Evolutionary conservation across 108 stramenopile genomes (phyloP).

Genomic region (Skeletonema costatum): DNA sequence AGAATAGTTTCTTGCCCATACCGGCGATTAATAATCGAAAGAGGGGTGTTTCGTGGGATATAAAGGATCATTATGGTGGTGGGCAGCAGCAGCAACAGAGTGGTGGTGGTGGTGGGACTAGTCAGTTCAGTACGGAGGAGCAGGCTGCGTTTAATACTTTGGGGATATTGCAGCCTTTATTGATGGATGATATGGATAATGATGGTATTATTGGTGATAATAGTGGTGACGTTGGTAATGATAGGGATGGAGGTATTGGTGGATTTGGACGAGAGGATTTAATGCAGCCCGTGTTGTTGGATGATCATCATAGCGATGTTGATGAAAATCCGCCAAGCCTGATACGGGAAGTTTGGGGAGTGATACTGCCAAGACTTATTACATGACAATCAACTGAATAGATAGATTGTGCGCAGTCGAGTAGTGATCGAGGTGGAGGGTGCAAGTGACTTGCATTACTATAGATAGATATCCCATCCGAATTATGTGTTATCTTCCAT

Average conservation of each 20-base stretch:
- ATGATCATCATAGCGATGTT: not conserved
- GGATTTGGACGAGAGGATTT: not conserved
- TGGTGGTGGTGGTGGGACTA: not conserved
- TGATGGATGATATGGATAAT: not conserved
- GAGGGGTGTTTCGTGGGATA: constrained; percentile 42
- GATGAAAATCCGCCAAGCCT: not conserved
- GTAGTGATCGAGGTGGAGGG: too few species aligned
- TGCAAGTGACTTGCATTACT: too few species aligned
- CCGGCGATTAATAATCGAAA: not conserved
- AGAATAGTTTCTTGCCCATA: not conserved
- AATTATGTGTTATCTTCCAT: too few species aligned
- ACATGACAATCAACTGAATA: too few species aligned
- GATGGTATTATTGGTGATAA: not conserved
- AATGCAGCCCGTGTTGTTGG: constrained; percentile 22
- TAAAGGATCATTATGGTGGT: not conserved
- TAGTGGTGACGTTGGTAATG: not conserved
- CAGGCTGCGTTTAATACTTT: constrained; percentile 26
- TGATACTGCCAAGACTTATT: too few species aligned
- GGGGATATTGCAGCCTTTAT: constrained; percentile 37
- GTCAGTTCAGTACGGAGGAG: constrained; percentile 15
- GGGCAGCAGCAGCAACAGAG: not conserved
- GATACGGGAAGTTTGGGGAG: too few species aligned
- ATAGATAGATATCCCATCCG: too few species aligned
- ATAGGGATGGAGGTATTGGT: not conserved
- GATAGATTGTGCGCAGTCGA: too few species aligned